Percentiles rank a stretch among this genome's conserved stretches.
phyloP scores from a whole-genome alignment of 2,329 filamentous ascomycete species.

The Fusarium palustre region DNA sequence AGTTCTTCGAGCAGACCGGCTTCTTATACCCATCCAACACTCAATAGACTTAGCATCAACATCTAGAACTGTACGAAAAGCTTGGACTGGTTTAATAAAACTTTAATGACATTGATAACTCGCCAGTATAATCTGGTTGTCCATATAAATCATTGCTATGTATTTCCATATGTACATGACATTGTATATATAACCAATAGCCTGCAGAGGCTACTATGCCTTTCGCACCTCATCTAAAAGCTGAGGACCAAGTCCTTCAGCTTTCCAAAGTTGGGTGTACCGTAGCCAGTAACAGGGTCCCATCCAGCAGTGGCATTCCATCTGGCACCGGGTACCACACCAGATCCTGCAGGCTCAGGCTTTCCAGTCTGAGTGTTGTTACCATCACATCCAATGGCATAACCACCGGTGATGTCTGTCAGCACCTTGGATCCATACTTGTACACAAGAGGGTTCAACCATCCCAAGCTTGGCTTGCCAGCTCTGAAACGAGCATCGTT shows the following conservation, averaged over 20 bases:
- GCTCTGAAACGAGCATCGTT: conserved; percentile 60
- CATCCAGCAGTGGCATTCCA: conserved; percentile 42
- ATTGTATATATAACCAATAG: not conserved
- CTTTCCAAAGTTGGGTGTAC: conserved; percentile 39
- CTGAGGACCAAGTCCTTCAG: conserved; percentile 29
- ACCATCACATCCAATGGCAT: conserved; percentile 49
- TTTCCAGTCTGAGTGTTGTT: conserved; percentile 37
- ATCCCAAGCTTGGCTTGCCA: conserved; percentile 60
- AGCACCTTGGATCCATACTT: conserved; percentile 36
- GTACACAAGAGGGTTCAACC: conserved; percentile 62
- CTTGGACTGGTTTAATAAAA: conserved; percentile 24
- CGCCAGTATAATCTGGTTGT: not conserved
- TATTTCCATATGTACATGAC: not conserved
- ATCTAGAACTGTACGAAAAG: conserved; percentile 37
- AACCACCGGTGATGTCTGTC: conserved; percentile 48
- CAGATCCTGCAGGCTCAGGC: conserved; percentile 28
- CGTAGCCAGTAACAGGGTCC: conserved; percentile 39
- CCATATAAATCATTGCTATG: not conserved
- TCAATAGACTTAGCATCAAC: conserved; percentile 33
- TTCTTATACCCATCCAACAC: conserved; percentile 65
- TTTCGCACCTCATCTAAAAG: not conserved
- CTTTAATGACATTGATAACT: not conserved
- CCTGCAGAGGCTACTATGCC: not conserved
- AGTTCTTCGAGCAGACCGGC: conserved; percentile 54
- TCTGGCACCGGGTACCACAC: conserved; percentile 31